Evolutionary conservation across 1,284 basidiomycete species (phyloP).

Genomic region (Heterobasidion parviporum): DNA sequence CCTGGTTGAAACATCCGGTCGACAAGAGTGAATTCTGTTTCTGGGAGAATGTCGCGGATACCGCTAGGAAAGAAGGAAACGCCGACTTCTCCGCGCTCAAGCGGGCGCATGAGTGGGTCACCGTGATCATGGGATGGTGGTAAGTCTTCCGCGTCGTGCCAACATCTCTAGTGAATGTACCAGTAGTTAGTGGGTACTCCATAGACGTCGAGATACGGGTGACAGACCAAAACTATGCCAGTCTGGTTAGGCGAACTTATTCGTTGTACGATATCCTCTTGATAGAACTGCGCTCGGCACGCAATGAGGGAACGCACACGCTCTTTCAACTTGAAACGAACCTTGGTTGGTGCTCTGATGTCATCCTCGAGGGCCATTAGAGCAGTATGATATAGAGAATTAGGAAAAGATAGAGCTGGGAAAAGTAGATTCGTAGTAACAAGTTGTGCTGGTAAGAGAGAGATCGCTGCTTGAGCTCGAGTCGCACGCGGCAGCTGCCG

Average conservation of each 20-base stretch:
- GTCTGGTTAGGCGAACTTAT: conserved; percentile 31
- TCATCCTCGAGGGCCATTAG: conserved; percentile 9
- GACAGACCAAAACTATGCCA: conserved; percentile 48
- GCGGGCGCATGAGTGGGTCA: conserved; percentile 71
- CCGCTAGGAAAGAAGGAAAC: conserved; percentile 61
- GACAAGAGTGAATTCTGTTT: conserved; percentile 63
- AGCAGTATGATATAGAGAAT: not conserved
- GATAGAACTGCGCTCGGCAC: conserved; percentile 48
- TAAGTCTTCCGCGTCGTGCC: conserved; percentile 73
- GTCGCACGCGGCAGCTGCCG: not conserved
- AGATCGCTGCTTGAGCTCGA: not conserved
- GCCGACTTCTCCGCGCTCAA: conserved; percentile 75
- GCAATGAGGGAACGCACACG: not conserved
- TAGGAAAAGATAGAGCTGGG: not conserved
- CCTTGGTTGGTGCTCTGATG: conserved; percentile 12
- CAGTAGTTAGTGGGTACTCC: conserved; percentile 1
- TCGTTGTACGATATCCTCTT: conserved; percentile 64
- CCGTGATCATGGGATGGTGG: conserved; percentile 33
- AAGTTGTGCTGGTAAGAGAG: not conserved
- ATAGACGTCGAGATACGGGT: not conserved
- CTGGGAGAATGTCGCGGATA: conserved; percentile 62
- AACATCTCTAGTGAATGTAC: conserved; percentile 49
- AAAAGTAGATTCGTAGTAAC: not conserved
- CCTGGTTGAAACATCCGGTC: conserved; percentile 78
- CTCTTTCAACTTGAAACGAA: not conserved